phyloP scores from a whole-genome alignment of 1,284 basidiomycete genomes.

The Moniliella sp. region DNA sequence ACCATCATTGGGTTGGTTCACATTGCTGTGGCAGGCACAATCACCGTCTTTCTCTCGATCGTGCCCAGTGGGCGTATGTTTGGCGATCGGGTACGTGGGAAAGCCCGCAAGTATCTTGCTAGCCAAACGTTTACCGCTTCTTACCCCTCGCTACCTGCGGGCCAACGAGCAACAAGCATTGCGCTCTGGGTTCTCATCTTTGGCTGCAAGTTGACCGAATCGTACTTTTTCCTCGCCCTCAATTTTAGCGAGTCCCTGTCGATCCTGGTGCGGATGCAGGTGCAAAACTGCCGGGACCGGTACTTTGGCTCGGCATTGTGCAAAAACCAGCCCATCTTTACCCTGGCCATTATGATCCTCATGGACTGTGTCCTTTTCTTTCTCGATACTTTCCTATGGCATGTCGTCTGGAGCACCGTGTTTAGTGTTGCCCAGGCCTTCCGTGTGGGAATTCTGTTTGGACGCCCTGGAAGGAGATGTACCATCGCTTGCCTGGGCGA shows the following conservation, averaged over 20 bases:
- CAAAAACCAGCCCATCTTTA: slow-evolving; percentile 28
- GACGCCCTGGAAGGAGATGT: slow-evolving; percentile 34
- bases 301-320: slow-evolving; percentile 31
- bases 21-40: slow-evolving; percentile 18
- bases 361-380: slow-evolving; percentile 34
- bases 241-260: slow-evolving; percentile 32
- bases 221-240: slow-evolving; percentile 33
- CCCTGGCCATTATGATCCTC: slow-evolving; percentile 27
- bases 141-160: slow-evolving; percentile 20
- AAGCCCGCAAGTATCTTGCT: slow-evolving; percentile 31
- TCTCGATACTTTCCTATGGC: slow-evolving; percentile 34
- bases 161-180: slow-evolving; percentile 24
- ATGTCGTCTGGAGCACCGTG: slow-evolving; percentile 34
- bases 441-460: slow-evolving; percentile 32
- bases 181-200: slow-evolving; percentile 30
- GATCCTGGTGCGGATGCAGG: slow-evolving; percentile 30
- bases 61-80: slow-evolving; percentile 30
- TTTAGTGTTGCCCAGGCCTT: slow-evolving; percentile 33
- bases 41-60: slow-evolving; percentile 29
- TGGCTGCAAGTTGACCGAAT: slow-evolving; percentile 33
- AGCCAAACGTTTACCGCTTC: slow-evolving; percentile 33
- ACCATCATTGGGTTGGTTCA: slow-evolving; percentile 22
- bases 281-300: slow-evolving; percentile 27
- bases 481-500: slow-evolving; percentile 33
- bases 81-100: slow-evolving; percentile 30